Evolutionary conservation across 2,329 filamentous ascomycete genomes (phyloP).

Genomic region (Helotiales sp.): DNA sequence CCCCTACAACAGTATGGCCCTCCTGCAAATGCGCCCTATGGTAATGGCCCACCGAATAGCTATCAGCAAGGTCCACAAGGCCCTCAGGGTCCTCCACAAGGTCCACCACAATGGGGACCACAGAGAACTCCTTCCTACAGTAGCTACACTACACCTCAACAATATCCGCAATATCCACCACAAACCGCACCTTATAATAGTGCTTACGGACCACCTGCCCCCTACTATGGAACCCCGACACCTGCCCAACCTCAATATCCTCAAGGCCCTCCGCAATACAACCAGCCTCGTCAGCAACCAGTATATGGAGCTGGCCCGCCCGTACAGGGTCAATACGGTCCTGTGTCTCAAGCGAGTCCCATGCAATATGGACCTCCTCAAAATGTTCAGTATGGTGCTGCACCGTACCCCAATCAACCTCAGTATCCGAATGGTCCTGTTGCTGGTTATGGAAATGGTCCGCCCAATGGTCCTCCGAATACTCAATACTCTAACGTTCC

Average conservation of each 20-base stretch:
- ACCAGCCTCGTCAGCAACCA: background rate
- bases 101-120: constrained; percentile 7
- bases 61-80: constrained; percentile 11
- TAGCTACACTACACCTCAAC: background rate
- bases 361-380: constrained; percentile 18
- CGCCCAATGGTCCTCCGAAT: background rate
- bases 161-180: constrained; percentile 1
- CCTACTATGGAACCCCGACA: background rate
- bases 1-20: constrained; percentile 3
- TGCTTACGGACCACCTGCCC: constrained; percentile 1
- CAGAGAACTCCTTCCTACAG: constrained; percentile 6
- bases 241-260: background rate
- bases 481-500: background rate
- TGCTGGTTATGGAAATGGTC: background rate
- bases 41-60: constrained; percentile 4
- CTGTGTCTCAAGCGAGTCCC: constrained; percentile 13
- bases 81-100: constrained; percentile 3
- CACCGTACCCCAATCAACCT: constrained; percentile 8
- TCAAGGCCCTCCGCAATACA: background rate
- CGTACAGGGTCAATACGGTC: constrained; percentile 6
- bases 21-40: constrained; percentile 5
- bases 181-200: background rate
- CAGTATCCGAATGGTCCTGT: background rate
- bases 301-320: constrained; percentile 2
- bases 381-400: background rate